These are phyloP conservation scores for Linanthus parryae DNA, from an alignment of 148 eudicot genomes.

Conservation along the genomic window DNA sequence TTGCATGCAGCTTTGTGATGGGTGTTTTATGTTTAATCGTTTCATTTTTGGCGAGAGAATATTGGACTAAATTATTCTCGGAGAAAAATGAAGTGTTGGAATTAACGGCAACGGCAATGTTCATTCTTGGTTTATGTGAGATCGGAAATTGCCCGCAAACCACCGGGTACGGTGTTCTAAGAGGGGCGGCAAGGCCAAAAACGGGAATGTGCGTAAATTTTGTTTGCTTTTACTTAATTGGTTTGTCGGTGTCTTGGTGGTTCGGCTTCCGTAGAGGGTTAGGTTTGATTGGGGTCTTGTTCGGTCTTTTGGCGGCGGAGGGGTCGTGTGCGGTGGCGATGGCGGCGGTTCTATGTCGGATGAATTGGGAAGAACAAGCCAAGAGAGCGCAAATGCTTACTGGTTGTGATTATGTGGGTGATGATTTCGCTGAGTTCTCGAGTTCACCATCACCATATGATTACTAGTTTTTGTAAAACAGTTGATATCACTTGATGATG, in stretches of 20 bases:
- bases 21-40: slow-evolving; percentile 29
- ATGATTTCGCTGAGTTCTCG: no score
- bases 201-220: slow-evolving; percentile 29
- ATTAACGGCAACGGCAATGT: slow-evolving; percentile 31
- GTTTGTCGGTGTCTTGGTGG: slow-evolving; percentile 35
- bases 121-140: slow-evolving; percentile 45
- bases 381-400: slow-evolving; percentile 37
- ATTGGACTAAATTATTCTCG: slow-evolving; percentile 34
- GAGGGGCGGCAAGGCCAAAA: slow-evolving; percentile 34
- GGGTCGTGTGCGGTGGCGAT: slow-evolving; percentile 33
- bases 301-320: slow-evolving; percentile 48
- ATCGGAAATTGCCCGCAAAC: slow-evolving; percentile 44
- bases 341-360: slow-evolving; percentile 29
- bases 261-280: slow-evolving; percentile 24
- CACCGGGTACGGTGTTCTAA: slow-evolving; percentile 34
- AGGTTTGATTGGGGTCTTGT: slow-evolving; percentile 46
- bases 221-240: slow-evolving; percentile 41
- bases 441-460: no score
- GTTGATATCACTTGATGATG: no score
- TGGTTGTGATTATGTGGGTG: no score
- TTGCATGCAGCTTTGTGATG: slow-evolving; percentile 23
- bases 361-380: slow-evolving; percentile 48
- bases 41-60: slow-evolving; percentile 26
- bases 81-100: slow-evolving; percentile 17
- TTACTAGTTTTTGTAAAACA: no score